A percentile compares a stretch with the other conserved stretches of the same genome.
phyloP scores from a whole-genome alignment of 2,329 filamentous ascomycete species.

The Pseudofabraea citricarpa region DNA sequence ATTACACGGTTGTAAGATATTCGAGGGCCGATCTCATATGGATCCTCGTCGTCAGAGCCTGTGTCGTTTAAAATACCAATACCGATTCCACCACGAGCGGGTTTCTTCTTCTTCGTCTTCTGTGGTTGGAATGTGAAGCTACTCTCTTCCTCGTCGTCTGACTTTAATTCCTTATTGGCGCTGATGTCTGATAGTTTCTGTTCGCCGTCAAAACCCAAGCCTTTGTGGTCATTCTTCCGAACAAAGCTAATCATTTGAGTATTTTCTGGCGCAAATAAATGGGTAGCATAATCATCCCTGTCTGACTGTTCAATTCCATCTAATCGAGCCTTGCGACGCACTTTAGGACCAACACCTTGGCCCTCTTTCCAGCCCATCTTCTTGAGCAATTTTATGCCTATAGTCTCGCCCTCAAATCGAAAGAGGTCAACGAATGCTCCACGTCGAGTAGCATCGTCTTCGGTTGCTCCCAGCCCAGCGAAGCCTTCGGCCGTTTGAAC shows the following conservation, averaged over 20 bases:
- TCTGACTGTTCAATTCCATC: conserved; percentile 43
- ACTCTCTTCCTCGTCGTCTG: conserved; percentile 40
- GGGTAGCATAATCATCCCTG: conserved; percentile 38
- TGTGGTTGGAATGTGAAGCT: conserved; percentile 16
- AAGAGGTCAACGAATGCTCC: conserved; percentile 67
- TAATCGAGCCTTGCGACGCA: conserved; percentile 68
- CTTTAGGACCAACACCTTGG: conserved; percentile 85
- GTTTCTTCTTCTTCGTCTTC: conserved; percentile 44
- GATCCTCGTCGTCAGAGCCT: conserved; percentile 91
- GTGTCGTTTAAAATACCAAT: conserved; percentile 88
- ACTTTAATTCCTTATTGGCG: conserved; percentile 29
- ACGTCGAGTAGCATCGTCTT: conserved; percentile 44
- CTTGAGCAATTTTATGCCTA: conserved; percentile 79
- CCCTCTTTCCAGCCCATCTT: conserved; percentile 96
- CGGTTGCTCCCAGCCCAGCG: conserved; percentile 67
- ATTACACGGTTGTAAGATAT: conserved; percentile 83
- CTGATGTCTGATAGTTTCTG: conserved; percentile 36
- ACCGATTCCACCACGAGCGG: conserved; percentile 65
- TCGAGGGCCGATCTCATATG: conserved; percentile 84
- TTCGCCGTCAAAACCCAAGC: conserved; percentile 63
- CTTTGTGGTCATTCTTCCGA: conserved; percentile 64
- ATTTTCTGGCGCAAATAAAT: conserved; percentile 85
- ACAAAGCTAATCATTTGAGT: conserved; percentile 61
- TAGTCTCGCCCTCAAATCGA: conserved; percentile 69
- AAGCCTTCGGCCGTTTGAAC: conserved; percentile 72